Conservation (phyloP, 108 stramenopile genomes). For the Cyclotella kingstonii region DNA sequence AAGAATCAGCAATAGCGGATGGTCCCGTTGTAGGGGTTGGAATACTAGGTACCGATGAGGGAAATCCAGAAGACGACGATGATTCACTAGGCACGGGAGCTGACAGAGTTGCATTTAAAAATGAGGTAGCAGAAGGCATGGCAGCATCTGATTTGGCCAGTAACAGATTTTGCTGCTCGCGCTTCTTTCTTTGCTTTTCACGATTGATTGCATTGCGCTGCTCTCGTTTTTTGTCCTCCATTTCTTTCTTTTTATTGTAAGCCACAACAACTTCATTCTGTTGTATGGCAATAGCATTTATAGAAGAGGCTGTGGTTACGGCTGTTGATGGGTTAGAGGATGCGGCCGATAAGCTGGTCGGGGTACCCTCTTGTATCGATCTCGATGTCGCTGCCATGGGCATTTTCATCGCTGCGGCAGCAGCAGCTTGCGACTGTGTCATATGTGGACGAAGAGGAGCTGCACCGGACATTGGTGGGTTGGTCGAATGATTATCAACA, state of each 20-base stretch:
- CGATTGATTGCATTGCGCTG: conserved; percentile 1
- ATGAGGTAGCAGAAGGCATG: not conserved
- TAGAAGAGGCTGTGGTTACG: not conserved
- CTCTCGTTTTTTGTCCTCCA: not conserved
- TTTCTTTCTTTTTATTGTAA: conserved; percentile 9
- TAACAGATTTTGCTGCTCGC: conserved; percentile 15
- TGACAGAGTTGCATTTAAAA: not conserved
- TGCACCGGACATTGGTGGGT: too few species aligned
- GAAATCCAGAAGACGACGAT: not conserved
- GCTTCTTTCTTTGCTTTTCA: conserved; percentile 2
- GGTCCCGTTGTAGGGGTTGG: conserved; percentile 1
- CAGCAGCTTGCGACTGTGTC: conserved; percentile 13
- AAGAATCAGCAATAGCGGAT: not conserved
- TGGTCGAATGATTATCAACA: too few species aligned
- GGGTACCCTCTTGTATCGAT: not conserved
- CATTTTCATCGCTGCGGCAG: conserved; percentile 26
- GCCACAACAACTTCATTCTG: not conserved
- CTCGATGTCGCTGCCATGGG: not conserved
- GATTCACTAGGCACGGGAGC: not conserved
- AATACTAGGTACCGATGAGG: not conserved
- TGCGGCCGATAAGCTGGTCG: not conserved
- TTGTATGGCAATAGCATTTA: not conserved
- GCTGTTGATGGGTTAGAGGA: conserved; percentile 11
- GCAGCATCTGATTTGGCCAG: not conserved
- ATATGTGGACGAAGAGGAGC: not conserved